A percentile compares a stretch with the other conserved stretches of the same genome.
Evolutionary conservation across 106 monocot species (phyloP).

Genomic region (Chionographis japonica): DNA sequence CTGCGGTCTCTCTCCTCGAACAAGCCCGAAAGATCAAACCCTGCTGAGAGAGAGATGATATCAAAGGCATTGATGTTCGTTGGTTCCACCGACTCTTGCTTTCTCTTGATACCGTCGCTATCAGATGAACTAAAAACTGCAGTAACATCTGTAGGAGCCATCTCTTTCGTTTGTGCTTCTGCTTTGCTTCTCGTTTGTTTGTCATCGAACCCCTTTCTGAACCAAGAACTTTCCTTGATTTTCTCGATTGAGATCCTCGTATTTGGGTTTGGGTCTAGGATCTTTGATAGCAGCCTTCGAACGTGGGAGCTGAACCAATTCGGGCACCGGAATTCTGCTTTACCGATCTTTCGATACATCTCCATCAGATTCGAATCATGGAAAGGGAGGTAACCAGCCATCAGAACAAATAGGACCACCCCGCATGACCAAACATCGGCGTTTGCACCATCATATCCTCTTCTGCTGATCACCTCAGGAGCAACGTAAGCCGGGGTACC

Average conservation of each 20-base stretch:
- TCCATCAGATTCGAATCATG: slow-evolving; percentile 4
- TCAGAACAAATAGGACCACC: slow-evolving; percentile 4
- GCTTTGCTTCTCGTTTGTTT: neutral
- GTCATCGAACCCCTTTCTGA: neutral
- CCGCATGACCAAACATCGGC: slow-evolving; percentile 4
- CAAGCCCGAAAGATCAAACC: slow-evolving; percentile 35
- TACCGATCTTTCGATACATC: slow-evolving; percentile 3
- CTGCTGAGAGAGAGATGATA: slow-evolving; percentile 34
- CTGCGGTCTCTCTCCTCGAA: slow-evolving; percentile 11
- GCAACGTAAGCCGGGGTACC: too few species aligned
- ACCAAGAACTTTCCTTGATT: neutral
- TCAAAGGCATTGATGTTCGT: slow-evolving; percentile 31
- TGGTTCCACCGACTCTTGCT: slow-evolving; percentile 8
- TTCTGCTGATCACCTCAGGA: too few species aligned
- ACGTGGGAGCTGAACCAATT: neutral
- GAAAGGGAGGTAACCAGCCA: slow-evolving; percentile 7
- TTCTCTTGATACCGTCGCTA: neutral
- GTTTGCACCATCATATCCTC: too few species aligned
- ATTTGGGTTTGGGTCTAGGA: slow-evolving; percentile 1
- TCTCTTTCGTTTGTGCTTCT: neutral
- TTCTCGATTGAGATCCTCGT: neutral
- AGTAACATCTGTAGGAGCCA: neutral
- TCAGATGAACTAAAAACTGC: neutral
- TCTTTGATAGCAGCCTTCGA: neutral
- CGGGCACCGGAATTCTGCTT: slow-evolving; percentile 2